Evolutionary conservation across 2,329 filamentous ascomycete species (phyloP), one percentile per base, ranked within the genome.

Genomic region (Clonostachys sp.): DNA sequence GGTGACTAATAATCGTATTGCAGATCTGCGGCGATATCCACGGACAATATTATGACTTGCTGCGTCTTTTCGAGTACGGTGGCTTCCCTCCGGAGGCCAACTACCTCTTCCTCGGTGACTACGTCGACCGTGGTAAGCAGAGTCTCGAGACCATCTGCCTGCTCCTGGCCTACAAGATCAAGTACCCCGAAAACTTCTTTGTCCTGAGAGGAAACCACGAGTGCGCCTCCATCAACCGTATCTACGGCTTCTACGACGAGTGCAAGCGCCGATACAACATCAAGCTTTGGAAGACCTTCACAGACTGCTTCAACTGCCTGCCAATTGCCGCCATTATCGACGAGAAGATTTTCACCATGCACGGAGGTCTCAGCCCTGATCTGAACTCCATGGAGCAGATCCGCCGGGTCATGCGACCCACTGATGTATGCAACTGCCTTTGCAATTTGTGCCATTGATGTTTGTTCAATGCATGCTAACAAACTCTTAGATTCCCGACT

Each of bases 341-440:
- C 64, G 94, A 96, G 79, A 99, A 97, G 86, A 99, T 99, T 66
- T 97, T 99, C 78, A 96, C 91, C 65, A 96, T 99, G 92, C 94
- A 99, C 73, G 94, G 94, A 65, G 94, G 94, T 64, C 75, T 99
- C 62, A 96, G 91, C 70, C 94, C 94, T 41, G 94, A 96, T 67
- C 79, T 99, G 56, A 96, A 97, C 80, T 96, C 91, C 34, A 99
- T 99, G 94, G 94, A 99, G 77, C 92, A 99, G 78, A 99, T 99
- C 61, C 90, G 94, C 67, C 88, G 92, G 60, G 92, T 99, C 58
- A 97, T 97, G 91, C 87, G 94, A 62, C 94, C 94, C 51, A 99
- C 94, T 61, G 94, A 99, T 80, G 92, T 97, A 83, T 77, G 91
- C 83, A 18, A 39, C 24, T 30, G 9, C 24, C 24, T 48, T 55